Evolutionary conservation across 2,329 filamentous ascomycete species (phyloP), one percentile per base, ranked within the genome.

Genomic region (Zymoseptoria passerinii): DNA sequence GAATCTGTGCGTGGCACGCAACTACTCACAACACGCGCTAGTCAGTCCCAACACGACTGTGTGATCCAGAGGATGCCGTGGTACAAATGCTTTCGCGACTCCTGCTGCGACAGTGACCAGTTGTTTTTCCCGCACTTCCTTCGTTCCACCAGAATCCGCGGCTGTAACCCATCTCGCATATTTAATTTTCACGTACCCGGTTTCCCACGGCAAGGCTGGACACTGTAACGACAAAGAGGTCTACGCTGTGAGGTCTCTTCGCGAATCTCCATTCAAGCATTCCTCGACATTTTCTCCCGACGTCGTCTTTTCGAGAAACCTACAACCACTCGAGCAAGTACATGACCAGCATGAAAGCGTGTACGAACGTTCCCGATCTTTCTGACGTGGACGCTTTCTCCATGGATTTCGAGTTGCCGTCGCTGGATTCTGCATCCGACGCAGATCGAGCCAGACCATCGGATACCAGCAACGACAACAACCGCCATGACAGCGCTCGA

Each of bases 401-500:
- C 28, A 28, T 52, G 50, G 23, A 57, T 29, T 50, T 53, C 50
- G 44, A 44, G 5, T 4, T 51, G 35, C 55, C 48, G 19, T 53
- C 55, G 5, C 10, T 57, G 40, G 50, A 57, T 40, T 27, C 52
- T 44, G 48, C 55, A 18, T 57, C 55, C 28, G 50, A 52, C 49
- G 18, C 29, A n/a, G 55, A 55, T 40, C 35, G 48, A 18, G 55
- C 53, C 29, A 53, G 48, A 10, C 28, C 56, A 27, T 57, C 56
- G 44, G 60, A 60, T 27, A 58, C 60, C 2, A 60, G 58, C 10
- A 62, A 58, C 16, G 27, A 60, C 27, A 60, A 54, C 55, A 52
- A 56, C 27, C 53, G 58, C 28, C 60, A 58, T 29, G 58, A 58
- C n/a, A 62, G 60, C 35, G 55, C 58, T n/a, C 56, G 60, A 29